Percentiles rank a stretch among this genome's conserved stretches.
Conservation (phyloP, 2,329 filamentous ascomycete species). For the Colletotrichum simmondsii region DNA sequence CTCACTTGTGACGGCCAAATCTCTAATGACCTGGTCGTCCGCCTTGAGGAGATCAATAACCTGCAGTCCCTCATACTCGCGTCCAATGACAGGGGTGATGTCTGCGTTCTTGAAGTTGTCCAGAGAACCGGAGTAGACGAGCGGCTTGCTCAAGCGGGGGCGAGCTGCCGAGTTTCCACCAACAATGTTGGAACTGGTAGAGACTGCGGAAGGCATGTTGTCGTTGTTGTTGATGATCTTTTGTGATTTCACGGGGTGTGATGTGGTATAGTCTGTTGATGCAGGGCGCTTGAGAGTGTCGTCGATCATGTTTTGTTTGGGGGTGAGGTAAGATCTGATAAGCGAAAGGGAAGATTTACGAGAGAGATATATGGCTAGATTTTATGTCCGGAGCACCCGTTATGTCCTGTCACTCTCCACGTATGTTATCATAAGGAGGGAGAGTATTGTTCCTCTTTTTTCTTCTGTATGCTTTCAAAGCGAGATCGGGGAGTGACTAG, state of each 20-base stretch:
- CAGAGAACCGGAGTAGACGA: slow-evolving; percentile 53
- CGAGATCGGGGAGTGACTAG: slow-evolving; percentile 9
- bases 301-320: background rate
- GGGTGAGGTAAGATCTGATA: slow-evolving; percentile 15
- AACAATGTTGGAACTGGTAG: slow-evolving; percentile 39
- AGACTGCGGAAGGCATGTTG: slow-evolving; percentile 49
- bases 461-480: background rate
- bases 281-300: background rate
- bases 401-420: background rate
- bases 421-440: slow-evolving; percentile 7
- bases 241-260: background rate
- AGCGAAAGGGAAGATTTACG: background rate
- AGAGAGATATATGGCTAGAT: slow-evolving; percentile 23
- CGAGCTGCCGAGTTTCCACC: slow-evolving; percentile 44
- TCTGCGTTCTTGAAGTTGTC: slow-evolving; percentile 49
- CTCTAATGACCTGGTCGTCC: slow-evolving; percentile 60
- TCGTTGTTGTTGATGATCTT: slow-evolving; percentile 2
- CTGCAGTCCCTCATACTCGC: slow-evolving; percentile 55
- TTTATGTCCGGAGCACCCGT: slow-evolving; percentile 17
- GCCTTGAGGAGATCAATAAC: slow-evolving; percentile 46
- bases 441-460: slow-evolving; percentile 1
- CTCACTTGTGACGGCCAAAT: slow-evolving; percentile 61
- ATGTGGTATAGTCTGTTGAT: background rate
- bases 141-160: slow-evolving; percentile 45
- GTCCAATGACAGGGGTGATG: slow-evolving; percentile 61